phyloP scores from a whole-genome alignment of 1,284 basidiomycete species.

The Ganoderma sinense region DNA sequence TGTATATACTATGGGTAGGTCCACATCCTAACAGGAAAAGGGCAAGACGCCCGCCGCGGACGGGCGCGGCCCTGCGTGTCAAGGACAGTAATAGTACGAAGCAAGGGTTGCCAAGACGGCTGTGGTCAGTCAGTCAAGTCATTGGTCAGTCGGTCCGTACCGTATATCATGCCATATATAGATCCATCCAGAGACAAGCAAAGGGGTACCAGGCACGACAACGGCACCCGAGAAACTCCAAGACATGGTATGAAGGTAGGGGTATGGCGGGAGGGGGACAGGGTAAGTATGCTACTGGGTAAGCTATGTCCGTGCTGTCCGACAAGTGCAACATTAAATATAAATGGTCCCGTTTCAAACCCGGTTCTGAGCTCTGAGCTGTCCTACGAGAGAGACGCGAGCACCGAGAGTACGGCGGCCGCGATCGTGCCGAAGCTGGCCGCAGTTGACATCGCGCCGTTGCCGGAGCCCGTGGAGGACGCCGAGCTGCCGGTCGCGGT shows the following conservation, averaged over 20 bases:
- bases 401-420: conserved; percentile 18
- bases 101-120: conserved; percentile 2
- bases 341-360: not conserved
- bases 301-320: not conserved
- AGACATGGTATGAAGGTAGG: not conserved
- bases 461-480: conserved; percentile 11
- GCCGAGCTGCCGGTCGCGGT: conserved; percentile 13
- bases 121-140: not conserved
- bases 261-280: not conserved
- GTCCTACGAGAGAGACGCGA: conserved; percentile 8
- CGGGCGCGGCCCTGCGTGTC: conserved; percentile 3
- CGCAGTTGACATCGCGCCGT: conserved; percentile 21
- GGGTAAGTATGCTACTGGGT: not conserved
- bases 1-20: too few relatives aligned
- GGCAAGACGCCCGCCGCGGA: not conserved
- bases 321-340: not conserved
- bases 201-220: not conserved
- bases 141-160: conserved; percentile 6
- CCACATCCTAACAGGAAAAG: not conserved
- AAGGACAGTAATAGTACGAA: conserved; percentile 20
- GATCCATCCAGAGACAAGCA: conserved; percentile 3
- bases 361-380: not conserved
- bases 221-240: not conserved
- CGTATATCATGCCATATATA: conserved; percentile 3
- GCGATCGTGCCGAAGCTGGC: conserved; percentile 16